Base-by-base conservation (phyloP, 139 green algal species). In the Chlamydomonas sp. region DNA sequence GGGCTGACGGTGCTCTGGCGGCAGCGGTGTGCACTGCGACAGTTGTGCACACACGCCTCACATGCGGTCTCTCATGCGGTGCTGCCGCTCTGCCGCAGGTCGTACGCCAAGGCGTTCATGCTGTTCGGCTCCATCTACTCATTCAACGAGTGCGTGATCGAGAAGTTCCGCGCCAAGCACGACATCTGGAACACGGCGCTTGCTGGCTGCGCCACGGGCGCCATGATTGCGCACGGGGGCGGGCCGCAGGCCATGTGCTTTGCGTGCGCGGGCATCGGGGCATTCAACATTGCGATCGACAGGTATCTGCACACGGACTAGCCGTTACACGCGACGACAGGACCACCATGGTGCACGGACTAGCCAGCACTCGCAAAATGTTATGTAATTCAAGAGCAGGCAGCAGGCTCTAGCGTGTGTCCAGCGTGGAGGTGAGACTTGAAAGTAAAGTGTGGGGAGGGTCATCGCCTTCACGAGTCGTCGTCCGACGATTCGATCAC, bases 31-130 rank as follows among this genome's bases (percentile, higher is more conserved):
- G n/a, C n/a, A n/a, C n/a, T n/a, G n/a, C n/a, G n/a, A 4, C 50
- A 61, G 13, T 54, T 54, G 16, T 54, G 43, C 43, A 26, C 13
- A 54, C 13, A 54, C 13, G 16, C 13, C 43, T 54, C 13, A 54
- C 43, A 13, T 54, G 43, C 13, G 43, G 13, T 54, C 16, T 16
- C 13, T 54, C 43, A 16, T 57, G 47, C 47, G 16, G 16, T 57
- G 47, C 16, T 57, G 22, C 22, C 22, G 47, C 47, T 57, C 47
- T 57, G 20, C 47, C 47, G 57, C 82, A 90, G 83, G 48, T 90
- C 86, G 0, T 96, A 95, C 69, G 90, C 89, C 64, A 97, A 97
- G 71, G 90, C 84, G 2, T 98, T 98, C 79, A 91, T 83, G 1
- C 67, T 80, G 6, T 90, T 98, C 76, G 94, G 94, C 0, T 83